Evolutionary conservation across 306 rosid species (phyloP), one percentile per base, ranked within the genome.

Genomic region (Cajanus cajan): DNA sequence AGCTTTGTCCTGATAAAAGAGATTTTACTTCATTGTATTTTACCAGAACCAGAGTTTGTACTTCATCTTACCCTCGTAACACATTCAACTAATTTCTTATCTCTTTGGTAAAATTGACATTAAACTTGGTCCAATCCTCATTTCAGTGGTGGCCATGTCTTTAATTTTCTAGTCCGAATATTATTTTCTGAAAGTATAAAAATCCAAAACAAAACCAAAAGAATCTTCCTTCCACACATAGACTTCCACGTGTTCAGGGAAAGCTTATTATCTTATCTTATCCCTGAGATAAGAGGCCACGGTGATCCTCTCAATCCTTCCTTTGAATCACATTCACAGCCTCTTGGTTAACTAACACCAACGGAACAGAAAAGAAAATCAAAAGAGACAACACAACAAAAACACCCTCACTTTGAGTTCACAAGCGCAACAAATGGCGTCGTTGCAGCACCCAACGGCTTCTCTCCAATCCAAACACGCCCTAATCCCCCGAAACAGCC

Each of bases 361-460:
- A 11, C 22, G 31, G 8, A 25, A 19, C 24, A 68, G 41, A 4
- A 5, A 65, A 51, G 7, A 33, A 8, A 36, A 11, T 8, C 3
- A 24, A 40, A 22, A 19, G 1, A 66, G 11, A n/a, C 13, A 43
- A 13, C 19, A 8, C 8, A 25, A 8, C 2, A 6, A 36, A 37
- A 40, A 4, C 0, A 11, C 16, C 61, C 4, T 19, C 8, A 22
- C 3, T 19, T 25, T 28, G 44, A 13, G 15, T 52, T 18, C 68
- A 40, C 39, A 31, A 34, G 7, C 62, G 0, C 77, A 50, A 63
- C 22, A 77, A 75, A 95, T 95, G 99, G 97, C 97, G 50, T 66
- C 94, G 8, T 85, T 92, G 45, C 98, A 89, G 22, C 91, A 87
- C 64, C 78, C 85, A 77, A 75, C 87, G 70, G 82, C 91, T 68